Evolutionary conservation across 2,329 filamentous ascomycete species (phyloP).

Genomic region (Colletotrichum acutatum): DNA sequence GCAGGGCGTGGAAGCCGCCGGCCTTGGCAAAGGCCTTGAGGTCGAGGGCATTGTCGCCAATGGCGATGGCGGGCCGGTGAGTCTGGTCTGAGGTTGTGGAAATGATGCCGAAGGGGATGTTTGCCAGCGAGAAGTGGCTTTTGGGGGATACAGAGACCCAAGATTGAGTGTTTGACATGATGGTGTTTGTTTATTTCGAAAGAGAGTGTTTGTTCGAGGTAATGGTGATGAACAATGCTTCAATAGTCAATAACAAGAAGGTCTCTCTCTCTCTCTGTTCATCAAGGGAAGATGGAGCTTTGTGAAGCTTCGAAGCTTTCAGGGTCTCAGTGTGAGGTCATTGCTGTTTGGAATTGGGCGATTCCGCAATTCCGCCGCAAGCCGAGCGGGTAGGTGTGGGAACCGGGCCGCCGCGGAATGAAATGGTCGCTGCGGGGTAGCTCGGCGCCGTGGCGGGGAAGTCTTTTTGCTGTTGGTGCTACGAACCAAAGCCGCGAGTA

Average conservation of each 20-base stretch:
- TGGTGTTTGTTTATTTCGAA: background rate
- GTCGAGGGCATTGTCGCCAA: constrained; percentile 79
- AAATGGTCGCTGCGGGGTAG: constrained; percentile 23
- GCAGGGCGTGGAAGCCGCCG: constrained; percentile 50
- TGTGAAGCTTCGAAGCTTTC: too few relatives aligned
- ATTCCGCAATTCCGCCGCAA: constrained; percentile 36
- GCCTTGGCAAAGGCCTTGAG: constrained; percentile 68
- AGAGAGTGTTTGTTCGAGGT: background rate
- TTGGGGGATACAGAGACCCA: constrained; percentile 48
- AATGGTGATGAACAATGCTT: background rate
- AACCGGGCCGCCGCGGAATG: constrained; percentile 29
- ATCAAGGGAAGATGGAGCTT: background rate
- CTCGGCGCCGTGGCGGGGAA: constrained; percentile 25
- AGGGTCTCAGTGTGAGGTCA: constrained; percentile 11
- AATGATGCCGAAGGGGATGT: constrained; percentile 87
- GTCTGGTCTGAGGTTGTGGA: constrained; percentile 66
- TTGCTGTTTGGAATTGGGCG: constrained; percentile 15
- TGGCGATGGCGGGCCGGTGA: constrained; percentile 75
- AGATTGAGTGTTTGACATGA: constrained; percentile 34
- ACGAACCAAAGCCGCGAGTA: constrained; percentile 33
- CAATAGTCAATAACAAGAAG: background rate
- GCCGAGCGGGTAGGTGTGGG: constrained; percentile 34
- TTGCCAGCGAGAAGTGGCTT: constrained; percentile 75
- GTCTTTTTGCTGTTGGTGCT: background rate
- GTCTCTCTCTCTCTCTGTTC: background rate